phyloP scores from a whole-genome alignment of 176 grass and related monocot species.

The Aegilops longissima region DNA sequence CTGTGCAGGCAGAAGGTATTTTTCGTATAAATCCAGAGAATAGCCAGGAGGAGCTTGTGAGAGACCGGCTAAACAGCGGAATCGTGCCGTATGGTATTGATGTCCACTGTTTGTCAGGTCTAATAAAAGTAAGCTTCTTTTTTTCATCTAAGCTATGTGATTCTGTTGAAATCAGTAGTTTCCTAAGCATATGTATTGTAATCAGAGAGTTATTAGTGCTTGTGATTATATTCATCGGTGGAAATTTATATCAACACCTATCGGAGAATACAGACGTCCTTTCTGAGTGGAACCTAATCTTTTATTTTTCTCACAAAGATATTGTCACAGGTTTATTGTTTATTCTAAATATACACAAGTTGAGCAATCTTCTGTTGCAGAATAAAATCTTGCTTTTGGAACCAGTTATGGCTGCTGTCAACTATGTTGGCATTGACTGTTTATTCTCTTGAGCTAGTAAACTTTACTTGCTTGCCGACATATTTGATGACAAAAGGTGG shows the following conservation, averaged over 20 bases:
- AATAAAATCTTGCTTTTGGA: constrained; percentile 19
- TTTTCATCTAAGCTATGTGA: not conserved
- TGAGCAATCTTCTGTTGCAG: constrained; percentile 7
- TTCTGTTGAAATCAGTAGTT: not conserved
- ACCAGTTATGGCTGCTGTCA: not conserved
- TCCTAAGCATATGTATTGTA: not conserved
- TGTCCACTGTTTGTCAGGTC: constrained; percentile 73
- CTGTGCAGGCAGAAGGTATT: constrained; percentile 71
- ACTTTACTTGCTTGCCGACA: constrained; percentile 5
- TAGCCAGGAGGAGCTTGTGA: constrained; percentile 68
- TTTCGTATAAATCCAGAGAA: constrained; percentile 80
- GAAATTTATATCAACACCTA: not conserved
- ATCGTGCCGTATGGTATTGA: constrained; percentile 70
- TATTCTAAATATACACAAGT: constrained; percentile 16
- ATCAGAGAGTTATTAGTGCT: not conserved
- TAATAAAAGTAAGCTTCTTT: constrained; percentile 60
- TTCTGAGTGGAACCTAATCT: not conserved
- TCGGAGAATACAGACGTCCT: not conserved
- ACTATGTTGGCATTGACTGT: constrained; percentile 3
- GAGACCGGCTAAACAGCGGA: constrained; percentile 68
- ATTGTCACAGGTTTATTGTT: not conserved
- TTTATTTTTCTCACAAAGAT: constrained; percentile 11
- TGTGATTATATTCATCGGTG: constrained; percentile 9
- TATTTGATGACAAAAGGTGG: not conserved
- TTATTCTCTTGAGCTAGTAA: constrained; percentile 2